Base-by-base conservation (phyloP, 2,329 filamentous ascomycete genomes). In the Sporothrix humicola region DNA sequence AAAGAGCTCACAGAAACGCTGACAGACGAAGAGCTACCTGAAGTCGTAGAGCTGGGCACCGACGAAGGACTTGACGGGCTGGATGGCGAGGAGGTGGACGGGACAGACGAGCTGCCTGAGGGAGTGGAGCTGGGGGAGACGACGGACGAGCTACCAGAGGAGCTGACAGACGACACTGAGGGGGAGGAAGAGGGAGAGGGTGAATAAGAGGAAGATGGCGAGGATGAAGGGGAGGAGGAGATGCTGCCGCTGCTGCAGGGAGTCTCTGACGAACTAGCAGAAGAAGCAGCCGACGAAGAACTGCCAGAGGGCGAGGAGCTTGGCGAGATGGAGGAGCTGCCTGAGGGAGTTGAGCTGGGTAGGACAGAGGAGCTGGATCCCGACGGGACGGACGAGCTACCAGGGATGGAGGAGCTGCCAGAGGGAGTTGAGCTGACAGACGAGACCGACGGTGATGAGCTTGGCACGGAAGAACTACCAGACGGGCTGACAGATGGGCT, bases 311-410 rank as follows among this genome's bases (percentile, higher is more conserved):
- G 58, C 12, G 10, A 17, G 37, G 69, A 71, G 10, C 17, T 46
- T 3, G 31, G 20, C 20, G 8, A 13, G 68, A 42, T 37, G 31
- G 31, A 37, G 4, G 31, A 37, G 31, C 31, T 37, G 20, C n/a
- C n/a, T 44, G 69, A 71, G n/a, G 52, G 52, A 70, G 68, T 13
- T 8, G 68, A 58, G 68, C 31, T 44, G n/a, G n/a, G n/a, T n/a
- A n/a, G n/a, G n/a, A n/a, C n/a, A n/a, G n/a, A n/a, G n/a, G n/a
- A n/a, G n/a, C n/a, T n/a, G n/a, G n/a, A n/a, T n/a, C n/a, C n/a
- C n/a, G n/a, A n/a, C n/a, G n/a, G n/a, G n/a, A n/a, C n/a, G n/a
- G n/a, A n/a, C n/a, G n/a, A n/a, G n/a, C n/a, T n/a, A n/a, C n/a
- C n/a, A n/a, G n/a, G n/a, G 68, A 42, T 37, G 31, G 31, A 37